A percentile compares a stretch with the other conserved stretches of the same genome.
Evolutionary conservation across 2,329 filamentous ascomycete genomes (phyloP).

Genomic region (Dichotomopilus funicola): DNA sequence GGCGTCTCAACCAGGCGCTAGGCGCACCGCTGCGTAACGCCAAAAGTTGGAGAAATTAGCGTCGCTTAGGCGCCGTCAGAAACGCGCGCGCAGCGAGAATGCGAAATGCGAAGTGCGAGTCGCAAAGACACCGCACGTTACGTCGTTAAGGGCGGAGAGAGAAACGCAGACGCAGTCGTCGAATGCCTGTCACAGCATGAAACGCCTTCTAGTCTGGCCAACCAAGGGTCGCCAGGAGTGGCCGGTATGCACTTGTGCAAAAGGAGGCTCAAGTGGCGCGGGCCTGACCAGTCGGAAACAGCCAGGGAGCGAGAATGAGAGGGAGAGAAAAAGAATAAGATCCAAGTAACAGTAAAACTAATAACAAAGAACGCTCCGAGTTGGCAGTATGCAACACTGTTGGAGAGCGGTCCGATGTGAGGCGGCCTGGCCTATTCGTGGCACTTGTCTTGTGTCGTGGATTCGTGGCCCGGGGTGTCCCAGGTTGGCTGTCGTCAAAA

Average conservation of each 20-base stretch:
- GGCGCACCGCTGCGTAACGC: conserved; percentile 7
- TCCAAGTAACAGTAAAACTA: too few species aligned
- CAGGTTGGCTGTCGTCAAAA: background rate
- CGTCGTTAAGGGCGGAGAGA: background rate
- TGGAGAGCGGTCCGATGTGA: background rate
- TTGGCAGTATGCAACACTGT: too few species aligned
- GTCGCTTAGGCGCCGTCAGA: background rate
- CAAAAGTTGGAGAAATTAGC: conserved; percentile 1
- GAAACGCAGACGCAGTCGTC: conserved; percentile 15
- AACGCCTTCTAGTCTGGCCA: background rate
- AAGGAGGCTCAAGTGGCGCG: conserved; percentile 12
- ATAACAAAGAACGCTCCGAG: too few species aligned
- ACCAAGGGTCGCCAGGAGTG: conserved; percentile 4
- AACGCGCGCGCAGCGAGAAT: background rate
- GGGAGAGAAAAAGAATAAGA: background rate
- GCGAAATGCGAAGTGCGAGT: background rate
- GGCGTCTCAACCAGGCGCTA: conserved; percentile 17
- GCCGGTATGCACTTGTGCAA: background rate
- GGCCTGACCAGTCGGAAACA: conserved; percentile 3
- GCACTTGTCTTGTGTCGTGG: background rate
- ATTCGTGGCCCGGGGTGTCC: background rate
- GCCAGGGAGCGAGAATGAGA: background rate
- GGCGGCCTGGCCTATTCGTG: background rate
- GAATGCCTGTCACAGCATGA: conserved; percentile 14
- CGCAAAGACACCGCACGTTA: background rate